A percentile compares a stretch with the other conserved stretches of the same genome.
phyloP scores from a whole-genome alignment of 108 stramenopile genomes.

The Skeletonema tropicum region DNA sequence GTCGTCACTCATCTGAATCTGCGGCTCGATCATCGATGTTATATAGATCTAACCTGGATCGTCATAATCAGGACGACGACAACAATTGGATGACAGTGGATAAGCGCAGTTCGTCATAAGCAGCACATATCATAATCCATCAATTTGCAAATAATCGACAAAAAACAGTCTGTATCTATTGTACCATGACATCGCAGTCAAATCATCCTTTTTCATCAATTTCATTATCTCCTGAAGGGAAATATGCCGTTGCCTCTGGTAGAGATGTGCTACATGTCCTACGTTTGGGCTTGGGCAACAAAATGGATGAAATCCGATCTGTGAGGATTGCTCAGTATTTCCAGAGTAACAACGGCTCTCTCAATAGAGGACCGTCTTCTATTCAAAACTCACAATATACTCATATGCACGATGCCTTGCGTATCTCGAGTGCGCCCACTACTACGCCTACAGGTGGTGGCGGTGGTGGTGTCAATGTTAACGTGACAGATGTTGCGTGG shows the following conservation, averaged over 20 bases:
- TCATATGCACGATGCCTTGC: conserved; percentile 38
- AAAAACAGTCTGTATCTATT: too few species aligned
- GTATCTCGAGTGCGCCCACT: conserved; percentile 17
- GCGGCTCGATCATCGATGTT: too few species aligned
- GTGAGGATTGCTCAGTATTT: conserved; percentile 67
- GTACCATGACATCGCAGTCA: conserved; percentile 2
- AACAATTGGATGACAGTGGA: too few species aligned
- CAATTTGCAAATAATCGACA: too few species aligned
- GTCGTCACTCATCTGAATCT: too few species aligned
- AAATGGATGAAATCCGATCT: conserved; percentile 50
- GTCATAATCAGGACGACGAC: too few species aligned
- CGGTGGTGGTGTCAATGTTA: conserved; percentile 59
- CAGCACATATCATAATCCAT: too few species aligned
- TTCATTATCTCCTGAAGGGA: conserved; percentile 66
- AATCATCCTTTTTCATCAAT: conserved; percentile 57
- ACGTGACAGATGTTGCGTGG: conserved; percentile 83
- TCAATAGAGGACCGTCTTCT: conserved; percentile 8
- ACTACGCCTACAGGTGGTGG: conserved; percentile 38
- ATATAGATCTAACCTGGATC: too few species aligned
- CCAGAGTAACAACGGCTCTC: conserved; percentile 23
- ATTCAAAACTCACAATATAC: conserved; percentile 34
- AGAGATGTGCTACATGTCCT: conserved; percentile 73
- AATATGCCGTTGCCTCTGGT: conserved; percentile 66
- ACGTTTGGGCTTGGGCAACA: conserved; percentile 29
- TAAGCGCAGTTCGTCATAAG: too few species aligned